A percentile compares a stretch with the other conserved stretches of the same genome.
Evolutionary conservation across 768 basidiomycete species (phyloP).

Genomic region (Lactarius quietus): DNA sequence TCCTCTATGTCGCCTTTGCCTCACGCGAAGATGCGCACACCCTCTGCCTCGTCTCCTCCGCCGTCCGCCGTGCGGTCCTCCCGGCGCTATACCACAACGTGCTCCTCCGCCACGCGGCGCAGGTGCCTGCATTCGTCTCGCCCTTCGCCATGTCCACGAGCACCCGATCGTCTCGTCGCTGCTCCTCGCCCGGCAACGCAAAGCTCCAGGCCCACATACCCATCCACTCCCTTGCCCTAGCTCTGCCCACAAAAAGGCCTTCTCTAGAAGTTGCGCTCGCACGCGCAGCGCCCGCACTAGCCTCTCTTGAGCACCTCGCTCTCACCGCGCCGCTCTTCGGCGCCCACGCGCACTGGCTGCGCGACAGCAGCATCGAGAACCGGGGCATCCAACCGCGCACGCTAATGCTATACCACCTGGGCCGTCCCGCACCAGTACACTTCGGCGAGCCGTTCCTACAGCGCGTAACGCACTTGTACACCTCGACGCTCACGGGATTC

Average conservation of each 20-base stretch:
- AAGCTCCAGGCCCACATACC: constrained; percentile 11
- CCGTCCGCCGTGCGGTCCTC: constrained; percentile 26
- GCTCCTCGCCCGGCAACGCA: neutral
- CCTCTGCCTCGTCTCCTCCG: constrained; percentile 27
- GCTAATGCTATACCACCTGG: constrained; percentile 26
- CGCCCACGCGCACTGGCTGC: constrained; percentile 27
- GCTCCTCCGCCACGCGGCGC: constrained; percentile 23
- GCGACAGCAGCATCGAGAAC: neutral
- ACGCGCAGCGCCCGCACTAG: constrained; percentile 17
- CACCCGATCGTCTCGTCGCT: neutral
- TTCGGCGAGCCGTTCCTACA: constrained; percentile 23
- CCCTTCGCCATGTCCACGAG: constrained; percentile 19
- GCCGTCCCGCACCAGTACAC: constrained; percentile 21
- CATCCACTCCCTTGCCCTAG: constrained; percentile 25
- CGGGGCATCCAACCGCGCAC: constrained; percentile 20
- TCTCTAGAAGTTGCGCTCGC: constrained; percentile 24
- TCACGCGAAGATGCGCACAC: constrained; percentile 20
- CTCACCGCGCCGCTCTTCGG: constrained; percentile 24
- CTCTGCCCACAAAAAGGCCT: constrained; percentile 23
- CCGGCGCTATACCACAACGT: constrained; percentile 25
- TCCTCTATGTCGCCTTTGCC: constrained; percentile 22
- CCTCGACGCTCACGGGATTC: constrained; percentile 26
- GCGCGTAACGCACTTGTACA: constrained; percentile 23
- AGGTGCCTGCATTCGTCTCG: constrained; percentile 24
- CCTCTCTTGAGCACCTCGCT: constrained; percentile 19